Evolutionary conservation across 1,139 yeast species (phyloP), one percentile per base, ranked within the genome.

Genomic region (Candida buenavistaensis): DNA sequence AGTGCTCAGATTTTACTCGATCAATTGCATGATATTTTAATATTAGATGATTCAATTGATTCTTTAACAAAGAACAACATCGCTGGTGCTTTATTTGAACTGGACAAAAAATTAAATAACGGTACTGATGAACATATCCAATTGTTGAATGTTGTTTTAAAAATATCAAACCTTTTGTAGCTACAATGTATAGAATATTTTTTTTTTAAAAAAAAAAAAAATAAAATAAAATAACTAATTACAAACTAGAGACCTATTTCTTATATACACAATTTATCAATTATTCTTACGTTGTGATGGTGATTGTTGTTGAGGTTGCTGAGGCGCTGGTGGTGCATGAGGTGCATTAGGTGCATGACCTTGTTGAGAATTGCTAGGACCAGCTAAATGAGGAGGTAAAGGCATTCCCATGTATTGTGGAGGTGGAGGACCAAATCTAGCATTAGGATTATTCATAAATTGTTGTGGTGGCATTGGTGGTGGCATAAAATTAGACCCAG

Each of bases 51-150:
- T 44, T 46, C 64, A 1, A 62, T 82, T 31, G 58, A 68, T 12
- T 70, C 83, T 1, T 47, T 54, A 2, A 77, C 78, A 39, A 92
- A 92, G 55, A 86, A 80, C 50, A 52, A 63, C 29, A 75, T 88
- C 10, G 73, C 96, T 0, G 62, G 68, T 54, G 59, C 78, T 3
- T 61, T 94, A 25, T 87, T 90, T 45, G 83, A 82, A 30, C 73
- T 89, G 0, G 98, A 94, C 55, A 72, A 78, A 36, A 72, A 81
- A 39, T 65, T 94, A 41, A 75, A 81, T 36, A 88, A 81, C 52
- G 98, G 99, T 11, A 79, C 96, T 3, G 95, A 89, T 53, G 99
- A 94, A 55, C 90, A 85, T 42, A 64, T 94, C 23, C 96, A 88
- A 51, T 56, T 94, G 23, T 69, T 92, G 46, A 85, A 87, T 49